These are phyloP conservation scores for Tieghemostelium lacteum DNA, from an alignment of 78 protist species.

Conservation along the genomic window DNA sequence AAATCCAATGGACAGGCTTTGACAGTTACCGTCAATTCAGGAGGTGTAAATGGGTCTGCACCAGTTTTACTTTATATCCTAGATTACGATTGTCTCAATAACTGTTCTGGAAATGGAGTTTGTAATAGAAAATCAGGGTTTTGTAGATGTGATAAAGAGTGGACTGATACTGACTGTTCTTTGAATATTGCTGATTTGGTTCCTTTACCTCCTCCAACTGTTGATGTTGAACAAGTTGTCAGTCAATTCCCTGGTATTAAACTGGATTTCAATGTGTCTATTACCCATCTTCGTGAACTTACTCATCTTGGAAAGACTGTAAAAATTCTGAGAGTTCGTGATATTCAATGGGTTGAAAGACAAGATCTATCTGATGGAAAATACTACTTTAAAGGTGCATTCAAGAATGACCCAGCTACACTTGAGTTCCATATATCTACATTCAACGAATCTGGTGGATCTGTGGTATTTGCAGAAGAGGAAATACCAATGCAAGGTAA, in stretches of 20 bases:
- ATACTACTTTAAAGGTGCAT: slow-evolving; percentile 8
- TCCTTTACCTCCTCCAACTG: not conserved
- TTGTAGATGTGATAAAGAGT: slow-evolving; percentile 2
- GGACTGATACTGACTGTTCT: slow-evolving; percentile 7
- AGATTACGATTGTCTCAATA: not conserved
- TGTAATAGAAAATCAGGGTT: slow-evolving; percentile 1
- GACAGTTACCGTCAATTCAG: not conserved
- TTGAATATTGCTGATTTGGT: not conserved
- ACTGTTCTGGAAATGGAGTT: not conserved
- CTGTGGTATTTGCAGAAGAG: slow-evolving; percentile 32
- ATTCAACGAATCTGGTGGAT: not conserved
- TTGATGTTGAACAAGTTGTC: slow-evolving; percentile 2
- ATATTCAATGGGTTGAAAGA: slow-evolving; percentile 5
- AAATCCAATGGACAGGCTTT: slow-evolving; percentile 5
- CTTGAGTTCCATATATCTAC: not conserved
- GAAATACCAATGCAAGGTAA: slow-evolving; percentile 8
- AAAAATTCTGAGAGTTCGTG: not conserved
- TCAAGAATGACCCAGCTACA: slow-evolving; percentile 1
- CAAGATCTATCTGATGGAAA: not conserved
- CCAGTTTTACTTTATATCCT: not conserved
- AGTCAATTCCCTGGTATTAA: not conserved
- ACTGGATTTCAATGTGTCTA: not conserved
- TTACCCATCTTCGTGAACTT: slow-evolving; percentile 18
- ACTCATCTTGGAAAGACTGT: not conserved
- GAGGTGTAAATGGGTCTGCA: not conserved